Conservation (phyloP, 164 flowering plant genomes). For the Vitis cinerea region DNA sequence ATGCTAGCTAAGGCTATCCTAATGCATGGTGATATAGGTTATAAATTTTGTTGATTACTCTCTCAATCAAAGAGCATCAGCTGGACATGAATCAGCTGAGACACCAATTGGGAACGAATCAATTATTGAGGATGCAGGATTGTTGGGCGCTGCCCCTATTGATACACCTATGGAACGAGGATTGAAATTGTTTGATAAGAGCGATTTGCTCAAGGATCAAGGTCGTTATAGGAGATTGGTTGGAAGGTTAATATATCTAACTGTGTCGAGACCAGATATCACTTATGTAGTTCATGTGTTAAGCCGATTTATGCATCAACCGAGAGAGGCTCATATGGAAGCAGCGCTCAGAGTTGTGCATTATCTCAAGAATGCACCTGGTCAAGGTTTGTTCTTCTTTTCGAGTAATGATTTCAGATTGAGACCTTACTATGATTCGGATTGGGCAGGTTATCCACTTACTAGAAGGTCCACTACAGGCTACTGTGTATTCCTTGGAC, state of each 20-base stretch:
- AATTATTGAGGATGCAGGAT: slow-evolving; percentile 1
- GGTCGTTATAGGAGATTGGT: slow-evolving; percentile 1
- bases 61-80: too few species aligned
- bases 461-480: background rate
- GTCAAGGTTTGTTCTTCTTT: background rate
- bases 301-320: background rate
- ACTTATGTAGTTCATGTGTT: background rate
- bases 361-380: slow-evolving; percentile 1
- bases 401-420: background rate
- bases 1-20: too few species aligned
- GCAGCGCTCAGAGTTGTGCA: background rate
- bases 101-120: too few species aligned
- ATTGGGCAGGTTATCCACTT: slow-evolving; percentile 1
- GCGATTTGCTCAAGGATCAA: slow-evolving; percentile 2
- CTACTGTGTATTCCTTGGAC: background rate
- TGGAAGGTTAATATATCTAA: background rate
- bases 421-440: background rate
- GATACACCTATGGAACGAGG: background rate
- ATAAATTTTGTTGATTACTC: too few species aligned
- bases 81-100: too few species aligned
- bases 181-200: slow-evolving; percentile 4
- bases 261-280: slow-evolving; percentile 2
- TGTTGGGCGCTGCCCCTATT: background rate
- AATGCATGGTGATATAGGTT: too few species aligned
- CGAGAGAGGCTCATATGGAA: slow-evolving; percentile 2